phyloP scores from a whole-genome alignment of 495 filamentous ascomycete species.

The Talaromyces thailandensis region DNA sequence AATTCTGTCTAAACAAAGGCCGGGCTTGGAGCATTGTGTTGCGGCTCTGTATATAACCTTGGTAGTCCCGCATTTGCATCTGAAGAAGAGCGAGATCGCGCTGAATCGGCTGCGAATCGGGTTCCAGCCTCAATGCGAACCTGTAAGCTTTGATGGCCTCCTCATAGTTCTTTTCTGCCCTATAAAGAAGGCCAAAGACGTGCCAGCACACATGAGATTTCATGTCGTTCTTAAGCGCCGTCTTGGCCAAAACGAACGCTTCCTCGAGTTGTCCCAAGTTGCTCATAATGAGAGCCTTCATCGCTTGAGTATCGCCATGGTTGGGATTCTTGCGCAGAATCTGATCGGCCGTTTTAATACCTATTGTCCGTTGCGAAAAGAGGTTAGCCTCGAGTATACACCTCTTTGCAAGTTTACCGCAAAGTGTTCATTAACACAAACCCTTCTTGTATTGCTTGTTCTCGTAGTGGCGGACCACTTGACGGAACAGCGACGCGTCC shows the following conservation, averaged over 20 bases:
- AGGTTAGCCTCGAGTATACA: constrained; percentile 1
- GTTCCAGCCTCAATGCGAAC: constrained; percentile 84
- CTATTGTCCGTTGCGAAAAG: constrained; percentile 29
- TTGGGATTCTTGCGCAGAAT: constrained; percentile 88
- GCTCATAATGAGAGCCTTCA: constrained; percentile 97
- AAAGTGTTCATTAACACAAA: constrained; percentile 12
- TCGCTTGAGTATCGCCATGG: constrained; percentile 96
- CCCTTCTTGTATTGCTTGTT: constrained; percentile 98
- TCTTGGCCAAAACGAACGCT: constrained; percentile 85
- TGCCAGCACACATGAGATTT: constrained; percentile 99
- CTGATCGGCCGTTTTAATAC: constrained; percentile 86
- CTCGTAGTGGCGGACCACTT: constrained; percentile 91
- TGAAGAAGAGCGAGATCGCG: constrained; percentile 88
- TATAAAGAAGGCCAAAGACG: constrained; percentile 93
- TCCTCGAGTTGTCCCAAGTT: constrained; percentile 82
- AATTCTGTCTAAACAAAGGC: constrained; percentile 76
- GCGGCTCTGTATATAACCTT: constrained; percentile 84
- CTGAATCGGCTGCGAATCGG: constrained; percentile 88
- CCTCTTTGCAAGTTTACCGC: not conserved
- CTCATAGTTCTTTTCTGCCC: constrained; percentile 91
- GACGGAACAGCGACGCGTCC: constrained; percentile 86
- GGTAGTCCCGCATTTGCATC: constrained; percentile 93
- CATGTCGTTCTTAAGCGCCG: constrained; percentile 88
- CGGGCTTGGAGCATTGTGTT: constrained; percentile 73
- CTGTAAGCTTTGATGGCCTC: constrained; percentile 99